Conservation (phyloP, 805 yeast genomes). For the Isabelozyma gotoi region DNA sequence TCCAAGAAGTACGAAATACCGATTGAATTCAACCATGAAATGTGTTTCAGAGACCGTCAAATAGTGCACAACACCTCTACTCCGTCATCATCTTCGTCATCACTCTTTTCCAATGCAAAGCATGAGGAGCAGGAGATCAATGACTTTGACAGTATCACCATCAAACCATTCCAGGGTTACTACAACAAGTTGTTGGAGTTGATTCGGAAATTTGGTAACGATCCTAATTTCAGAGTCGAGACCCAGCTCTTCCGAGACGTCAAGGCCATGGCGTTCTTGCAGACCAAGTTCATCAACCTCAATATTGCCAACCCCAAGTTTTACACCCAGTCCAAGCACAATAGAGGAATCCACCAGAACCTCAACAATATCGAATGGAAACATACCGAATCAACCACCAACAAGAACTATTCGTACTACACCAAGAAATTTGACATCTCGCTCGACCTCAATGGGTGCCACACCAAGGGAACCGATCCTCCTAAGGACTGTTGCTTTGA, state of each 20-base stretch:
- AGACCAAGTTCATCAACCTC: slow-evolving; percentile 34
- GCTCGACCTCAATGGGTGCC: slow-evolving; percentile 27
- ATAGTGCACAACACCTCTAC: slow-evolving; percentile 19
- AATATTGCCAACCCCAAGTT: slow-evolving; percentile 19
- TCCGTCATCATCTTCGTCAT: background rate
- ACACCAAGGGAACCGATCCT: slow-evolving; percentile 23
- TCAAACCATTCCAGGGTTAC: slow-evolving; percentile 26
- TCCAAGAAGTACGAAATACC: slow-evolving; percentile 38
- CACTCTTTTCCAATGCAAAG: background rate
- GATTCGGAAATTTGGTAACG: slow-evolving; percentile 35
- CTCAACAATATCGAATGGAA: slow-evolving; percentile 32
- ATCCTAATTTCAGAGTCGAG: slow-evolving; percentile 29
- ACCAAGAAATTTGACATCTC: slow-evolving; percentile 28
- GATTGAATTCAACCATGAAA: slow-evolving; percentile 38
- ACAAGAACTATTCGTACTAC: slow-evolving; percentile 16
- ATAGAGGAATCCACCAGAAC: slow-evolving; percentile 20
- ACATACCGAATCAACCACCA: slow-evolving; percentile 5
- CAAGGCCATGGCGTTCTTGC: slow-evolving; percentile 31
- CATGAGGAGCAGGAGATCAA: slow-evolving; percentile 18
- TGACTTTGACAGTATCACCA: slow-evolving; percentile 32
- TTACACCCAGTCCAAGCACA: slow-evolving; percentile 8
- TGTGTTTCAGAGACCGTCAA: slow-evolving; percentile 35
- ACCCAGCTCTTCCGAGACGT: slow-evolving; percentile 35
- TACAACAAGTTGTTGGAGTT: slow-evolving; percentile 23
- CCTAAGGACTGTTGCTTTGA: slow-evolving; percentile 23